phyloP scores from a whole-genome alignment of 1,139 yeast genomes.

The Taphrina communis region DNA sequence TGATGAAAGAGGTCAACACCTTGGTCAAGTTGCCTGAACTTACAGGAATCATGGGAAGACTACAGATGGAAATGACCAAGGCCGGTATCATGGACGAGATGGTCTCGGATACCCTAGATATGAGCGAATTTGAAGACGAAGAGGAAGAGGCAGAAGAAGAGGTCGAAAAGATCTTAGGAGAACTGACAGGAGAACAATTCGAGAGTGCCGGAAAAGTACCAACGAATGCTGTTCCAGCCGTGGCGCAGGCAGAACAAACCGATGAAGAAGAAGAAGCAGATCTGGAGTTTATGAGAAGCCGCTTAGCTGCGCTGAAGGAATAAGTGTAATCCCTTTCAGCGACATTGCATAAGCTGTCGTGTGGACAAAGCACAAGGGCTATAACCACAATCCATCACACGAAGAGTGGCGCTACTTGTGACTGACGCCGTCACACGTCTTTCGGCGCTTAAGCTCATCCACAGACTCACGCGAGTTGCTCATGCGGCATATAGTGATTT shows the following conservation, averaged over 20 bases:
- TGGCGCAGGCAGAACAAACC: neutral
- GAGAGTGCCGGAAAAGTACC: conserved; percentile 55
- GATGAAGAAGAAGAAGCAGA: conserved; percentile 70
- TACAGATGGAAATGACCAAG: conserved; percentile 77
- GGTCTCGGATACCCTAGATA: conserved; percentile 88
- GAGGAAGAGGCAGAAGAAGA: conserved; percentile 77
- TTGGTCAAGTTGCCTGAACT: conserved; percentile 80
- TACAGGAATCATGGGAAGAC: conserved; percentile 80
- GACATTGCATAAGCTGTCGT: neutral
- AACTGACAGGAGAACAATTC: conserved; percentile 55
- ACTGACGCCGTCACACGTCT: too few relatives aligned
- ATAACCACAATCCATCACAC: neutral
- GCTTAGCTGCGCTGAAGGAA: conserved; percentile 83
- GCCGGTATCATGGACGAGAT: conserved; percentile 93
- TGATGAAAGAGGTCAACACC: conserved; percentile 88
- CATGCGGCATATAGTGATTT: too few relatives aligned
- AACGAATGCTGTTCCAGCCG: conserved; percentile 44
- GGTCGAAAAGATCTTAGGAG: conserved; percentile 62
- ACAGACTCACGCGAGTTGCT: too few relatives aligned
- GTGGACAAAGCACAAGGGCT: neutral
- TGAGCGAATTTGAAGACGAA: conserved; percentile 68
- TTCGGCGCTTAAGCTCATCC: too few relatives aligned
- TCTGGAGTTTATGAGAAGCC: conserved; percentile 83
- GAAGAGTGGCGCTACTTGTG: too few relatives aligned
- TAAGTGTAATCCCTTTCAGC: conserved; percentile 48